Percentiles rank a stretch among this genome's conserved stretches.
These are phyloP conservation scores for Ascochyta koolunga DNA, from an alignment of 2,329 filamentous ascomycete genomes.

Conservation along the genomic window DNA sequence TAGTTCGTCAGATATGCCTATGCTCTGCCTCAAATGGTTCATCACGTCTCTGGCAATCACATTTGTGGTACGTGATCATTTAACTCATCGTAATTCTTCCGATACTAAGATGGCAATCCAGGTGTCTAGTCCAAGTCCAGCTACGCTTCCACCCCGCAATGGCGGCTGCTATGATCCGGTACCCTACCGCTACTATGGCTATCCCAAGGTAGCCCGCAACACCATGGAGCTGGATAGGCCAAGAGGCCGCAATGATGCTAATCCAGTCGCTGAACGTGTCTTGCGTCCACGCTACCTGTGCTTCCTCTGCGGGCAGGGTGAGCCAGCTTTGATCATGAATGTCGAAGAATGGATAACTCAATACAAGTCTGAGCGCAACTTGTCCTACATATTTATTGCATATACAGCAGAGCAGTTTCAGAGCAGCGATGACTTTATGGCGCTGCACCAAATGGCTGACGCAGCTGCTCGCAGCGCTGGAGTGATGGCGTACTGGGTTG, in stretches of 20 bases:
- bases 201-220: slow-evolving; percentile 41
- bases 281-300: slow-evolving; percentile 38
- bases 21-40: slow-evolving; percentile 41
- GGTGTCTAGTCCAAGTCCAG: slow-evolving; percentile 29
- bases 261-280: slow-evolving; percentile 35
- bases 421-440: slow-evolving; percentile 32
- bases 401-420: slow-evolving; percentile 52
- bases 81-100: neutral
- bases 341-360: slow-evolving; percentile 37
- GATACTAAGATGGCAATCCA: slow-evolving; percentile 9
- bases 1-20: slow-evolving; percentile 22
- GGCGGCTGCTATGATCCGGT: slow-evolving; percentile 35
- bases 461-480: slow-evolving; percentile 47
- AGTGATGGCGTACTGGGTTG: slow-evolving; percentile 53
- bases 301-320: slow-evolving; percentile 30
- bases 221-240: slow-evolving; percentile 28
- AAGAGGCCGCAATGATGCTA: slow-evolving; percentile 17
- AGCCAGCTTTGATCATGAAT: slow-evolving; percentile 27
- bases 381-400: slow-evolving; percentile 50
- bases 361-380: slow-evolving; percentile 24
- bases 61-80: slow-evolving; percentile 25
- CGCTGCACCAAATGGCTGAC: slow-evolving; percentile 47
- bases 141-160: slow-evolving; percentile 24
- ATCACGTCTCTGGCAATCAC: slow-evolving; percentile 31
- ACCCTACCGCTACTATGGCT: slow-evolving; percentile 38